phyloP scores from a whole-genome alignment of 2,329 filamentous ascomycete genomes.

The Ophiocordyceps camponoti-saundersi region DNA sequence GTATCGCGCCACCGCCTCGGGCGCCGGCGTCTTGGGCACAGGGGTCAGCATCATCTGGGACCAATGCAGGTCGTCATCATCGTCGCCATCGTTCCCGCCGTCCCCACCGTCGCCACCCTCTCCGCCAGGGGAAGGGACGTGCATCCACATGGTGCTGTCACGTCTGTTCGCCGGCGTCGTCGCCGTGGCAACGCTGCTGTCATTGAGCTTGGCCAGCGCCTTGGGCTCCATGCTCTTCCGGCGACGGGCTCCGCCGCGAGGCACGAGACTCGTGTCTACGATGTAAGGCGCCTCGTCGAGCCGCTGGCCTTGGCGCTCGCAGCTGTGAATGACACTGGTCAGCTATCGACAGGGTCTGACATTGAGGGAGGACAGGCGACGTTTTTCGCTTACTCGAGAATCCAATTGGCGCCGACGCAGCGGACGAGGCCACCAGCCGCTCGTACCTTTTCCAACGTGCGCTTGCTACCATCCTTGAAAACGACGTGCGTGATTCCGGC shows the following conservation, averaged over 20 bases:
- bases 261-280: slow-evolving; percentile 49
- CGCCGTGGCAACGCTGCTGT: slow-evolving; percentile 35
- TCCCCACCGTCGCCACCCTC: slow-evolving; percentile 18
- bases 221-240: slow-evolving; percentile 72
- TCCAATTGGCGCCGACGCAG: slow-evolving; percentile 79
- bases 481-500: slow-evolving; percentile 76
- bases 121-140: slow-evolving; percentile 29
- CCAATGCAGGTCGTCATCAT: slow-evolving; percentile 22
- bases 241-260: slow-evolving; percentile 53
- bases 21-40: slow-evolving; percentile 40
- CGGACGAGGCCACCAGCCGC: slow-evolving; percentile 58
- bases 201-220: slow-evolving; percentile 51
- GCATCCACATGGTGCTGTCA: slow-evolving; percentile 37
- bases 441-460: slow-evolving; percentile 66
- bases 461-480: slow-evolving; percentile 71
- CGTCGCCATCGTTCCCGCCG: slow-evolving; percentile 14
- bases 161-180: slow-evolving; percentile 33
- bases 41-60: slow-evolving; percentile 31
- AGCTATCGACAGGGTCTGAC: too few species aligned
- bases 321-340: not conserved
- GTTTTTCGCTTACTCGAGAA: slow-evolving; percentile 51
- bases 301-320: slow-evolving; percentile 62
- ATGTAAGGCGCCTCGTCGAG: slow-evolving; percentile 54
- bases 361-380: not conserved
- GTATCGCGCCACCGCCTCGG: slow-evolving; percentile 34